Evolutionary conservation across 2,329 filamentous ascomycete species (phyloP).

Genomic region (Phaeosphaeria sp.): DNA sequence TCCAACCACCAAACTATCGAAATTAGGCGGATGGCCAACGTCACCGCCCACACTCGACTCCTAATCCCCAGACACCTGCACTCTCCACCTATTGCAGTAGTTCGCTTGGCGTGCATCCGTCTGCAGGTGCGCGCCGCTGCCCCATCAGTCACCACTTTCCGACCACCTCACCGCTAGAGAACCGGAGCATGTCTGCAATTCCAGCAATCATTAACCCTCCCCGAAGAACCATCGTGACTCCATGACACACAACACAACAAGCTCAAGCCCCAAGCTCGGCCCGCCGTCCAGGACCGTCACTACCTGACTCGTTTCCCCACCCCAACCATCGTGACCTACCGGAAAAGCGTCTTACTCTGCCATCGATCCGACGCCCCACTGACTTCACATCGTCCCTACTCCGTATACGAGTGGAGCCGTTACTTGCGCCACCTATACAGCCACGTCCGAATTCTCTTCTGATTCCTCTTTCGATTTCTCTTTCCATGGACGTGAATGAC

Average conservation of each 20-base stretch:
- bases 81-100: background rate
- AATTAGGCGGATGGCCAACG: conserved; percentile 9
- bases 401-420: background rate
- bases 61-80: conserved; percentile 1
- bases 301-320: background rate
- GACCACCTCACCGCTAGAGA: background rate
- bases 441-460: conserved; percentile 1
- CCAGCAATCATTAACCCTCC: background rate
- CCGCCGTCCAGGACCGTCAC: background rate
- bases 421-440: background rate
- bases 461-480: too few relatives aligned
- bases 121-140: background rate
- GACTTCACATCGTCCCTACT: too few relatives aligned
- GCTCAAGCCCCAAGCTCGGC: background rate
- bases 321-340: background rate
- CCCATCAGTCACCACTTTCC: background rate
- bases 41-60: background rate
- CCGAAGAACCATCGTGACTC: background rate
- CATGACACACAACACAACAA: background rate
- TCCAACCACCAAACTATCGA: conserved; percentile 10
- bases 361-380: background rate
- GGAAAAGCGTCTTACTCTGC: background rate
- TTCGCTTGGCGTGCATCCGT: background rate
- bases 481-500: background rate
- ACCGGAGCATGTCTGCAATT: background rate